Evolutionary conservation across 768 basidiomycete genomes (phyloP), one percentile per base, ranked within the genome.

Genomic region (Lactifluus echinatus): DNA sequence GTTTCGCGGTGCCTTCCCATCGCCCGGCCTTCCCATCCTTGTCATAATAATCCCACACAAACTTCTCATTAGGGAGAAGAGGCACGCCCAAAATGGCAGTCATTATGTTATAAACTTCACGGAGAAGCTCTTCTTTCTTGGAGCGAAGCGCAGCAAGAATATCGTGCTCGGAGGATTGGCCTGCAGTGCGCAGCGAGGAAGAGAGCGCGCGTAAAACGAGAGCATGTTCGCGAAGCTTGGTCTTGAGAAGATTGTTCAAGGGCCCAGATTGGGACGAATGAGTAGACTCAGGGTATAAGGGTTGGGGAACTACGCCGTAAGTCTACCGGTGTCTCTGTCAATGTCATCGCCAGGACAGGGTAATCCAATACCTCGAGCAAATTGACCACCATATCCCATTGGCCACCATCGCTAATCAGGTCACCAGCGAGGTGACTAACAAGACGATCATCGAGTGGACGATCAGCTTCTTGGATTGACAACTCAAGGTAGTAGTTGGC

Each of bases 301-400:
- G 57, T 66, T 92, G 89, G 2, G 95, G 95, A 19, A 97, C 82
- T 39, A 94, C 73, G 46, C 95, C 95, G 66, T 95, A 96, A 43
- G 76, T 85, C 76, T 84, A 57, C 42, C 43, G 34, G 5, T 6
- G 6, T 6, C 1, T 52, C n/a, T 36, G 28, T 44, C 31, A 53
- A 28, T 33, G 24, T 19, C 21, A 21, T 24, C 37, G 19, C n/a
- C 19, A 19, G 51, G 23, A 23, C 28, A 36, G 24, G 2, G 31
- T 24, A 29, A 19, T 19, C 12, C 66, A 70, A n/a, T 49, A 81
- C 81, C 73, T 80, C 79, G 39, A 87, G 70, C 19, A 87, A 66
- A 67, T 84, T 85, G 45, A 82, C 78, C 5, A 77, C 83, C 93
- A 95, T 97, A 66, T 97, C 94, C 86, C 88, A 94, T 69, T 95